Conservation (phyloP, 495 filamentous ascomycete species). For the Tuber borchii region DNA sequence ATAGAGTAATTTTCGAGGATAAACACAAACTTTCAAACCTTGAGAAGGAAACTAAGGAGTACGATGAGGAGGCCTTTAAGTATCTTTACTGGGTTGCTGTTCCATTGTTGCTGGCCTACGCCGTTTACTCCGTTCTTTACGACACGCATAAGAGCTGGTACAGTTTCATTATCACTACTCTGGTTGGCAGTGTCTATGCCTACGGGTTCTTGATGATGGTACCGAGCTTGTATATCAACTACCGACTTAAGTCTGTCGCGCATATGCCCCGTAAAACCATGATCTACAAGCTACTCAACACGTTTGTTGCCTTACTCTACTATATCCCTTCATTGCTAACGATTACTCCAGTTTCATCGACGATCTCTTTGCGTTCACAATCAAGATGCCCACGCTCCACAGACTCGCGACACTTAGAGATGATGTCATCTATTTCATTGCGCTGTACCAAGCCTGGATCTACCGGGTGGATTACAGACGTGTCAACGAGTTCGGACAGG, state of each 20-base stretch:
- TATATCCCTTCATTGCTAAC: slow-evolving; percentile 27
- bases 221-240: slow-evolving; percentile 95
- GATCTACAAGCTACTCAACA: slow-evolving; percentile 93
- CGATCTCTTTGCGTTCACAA: slow-evolving; percentile 92
- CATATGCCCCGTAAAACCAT: slow-evolving; percentile 95
- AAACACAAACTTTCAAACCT: slow-evolving; percentile 93
- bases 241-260: slow-evolving; percentile 88
- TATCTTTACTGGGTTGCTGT: slow-evolving; percentile 91
- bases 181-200: slow-evolving; percentile 93
- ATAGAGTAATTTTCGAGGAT: slow-evolving; percentile 83
- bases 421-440: slow-evolving; percentile 97
- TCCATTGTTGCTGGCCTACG: slow-evolving; percentile 81
- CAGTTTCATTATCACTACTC: slow-evolving; percentile 77
- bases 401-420: slow-evolving; percentile 89
- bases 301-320: slow-evolving; percentile 43
- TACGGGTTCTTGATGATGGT: slow-evolving; percentile 99
- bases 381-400: slow-evolving; percentile 97
- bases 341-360: slow-evolving; percentile 61
- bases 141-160: slow-evolving; percentile 98
- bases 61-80: slow-evolving; percentile 93
- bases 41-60: slow-evolving; percentile 95
- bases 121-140: slow-evolving; percentile 81
- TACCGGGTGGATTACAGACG: slow-evolving; percentile 89
- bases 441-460: slow-evolving; percentile 88
- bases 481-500: slow-evolving; percentile 97